Base-by-base conservation (phyloP, 1,284 basidiomycete species). In the Pseudozyma flocculosa region DNA sequence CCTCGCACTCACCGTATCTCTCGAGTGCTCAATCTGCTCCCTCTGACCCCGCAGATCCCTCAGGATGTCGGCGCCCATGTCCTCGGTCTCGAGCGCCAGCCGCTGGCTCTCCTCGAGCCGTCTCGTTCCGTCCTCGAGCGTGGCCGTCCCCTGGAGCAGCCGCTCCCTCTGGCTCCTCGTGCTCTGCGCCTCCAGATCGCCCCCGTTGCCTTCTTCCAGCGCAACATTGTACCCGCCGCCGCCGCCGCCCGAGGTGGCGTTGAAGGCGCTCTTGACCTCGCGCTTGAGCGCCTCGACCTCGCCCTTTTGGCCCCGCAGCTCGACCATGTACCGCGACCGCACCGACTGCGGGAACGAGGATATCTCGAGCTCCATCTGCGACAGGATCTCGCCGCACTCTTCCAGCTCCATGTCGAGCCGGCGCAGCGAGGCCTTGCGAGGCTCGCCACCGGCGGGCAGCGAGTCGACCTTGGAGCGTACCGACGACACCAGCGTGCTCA, bases 361-460 rank as follows among this genome's bases (percentile, higher is more conserved):
- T n/a, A 95, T 87, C 81, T 99, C 95, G 59, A 98, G 89, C 80
- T 97, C 93, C 94, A 99, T 97, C 84, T 99, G 95, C 32, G 90
- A 91, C 11, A 75, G 59, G 30, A 97, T 92, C 82, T 99, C 95
- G 70, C 97, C 93, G 0, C 93, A 94, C 80, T 99, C 95, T 75
- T 98, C 95, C 3, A 96, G 82, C 78, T 98, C 94, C 84, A 93
- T 91, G 75, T 94, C 90, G 19, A 91, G 89, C 58, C 90, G 83
- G 61, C 93, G 83, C 61, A 97, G 80, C 3, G 88, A 83, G 0
- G 90, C 84, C 79, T 90, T 92, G 48, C 88, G 85, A 62, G 90
- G 86, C 75, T 97, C 92, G 38, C 61, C 71, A 42, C 52, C 61
- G 21, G 59, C 40, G 13, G 53, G 42, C 15, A 46, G 45, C 30